phyloP scores from a whole-genome alignment of 257 asterid genomes.

The Craterostigma plantagineum region DNA sequence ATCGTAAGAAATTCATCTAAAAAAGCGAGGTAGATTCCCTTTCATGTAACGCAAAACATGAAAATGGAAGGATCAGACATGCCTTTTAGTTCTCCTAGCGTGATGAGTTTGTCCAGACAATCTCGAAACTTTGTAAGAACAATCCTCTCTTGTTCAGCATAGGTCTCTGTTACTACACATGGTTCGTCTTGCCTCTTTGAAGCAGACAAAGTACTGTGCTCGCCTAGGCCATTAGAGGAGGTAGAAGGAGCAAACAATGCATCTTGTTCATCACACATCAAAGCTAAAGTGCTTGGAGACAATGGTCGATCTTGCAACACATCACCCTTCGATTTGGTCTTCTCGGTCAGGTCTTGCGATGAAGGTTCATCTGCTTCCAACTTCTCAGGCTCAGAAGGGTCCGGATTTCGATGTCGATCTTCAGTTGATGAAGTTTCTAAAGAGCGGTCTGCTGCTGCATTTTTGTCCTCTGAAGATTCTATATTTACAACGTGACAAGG shows the following conservation, averaged over 20 bases:
- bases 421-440: conserved; percentile 27
- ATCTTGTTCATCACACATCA: conserved; percentile 90
- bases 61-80: conserved; percentile 13
- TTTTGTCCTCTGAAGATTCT: conserved; percentile 25
- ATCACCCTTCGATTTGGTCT: conserved; percentile 28
- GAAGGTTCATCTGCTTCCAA: conserved; percentile 19
- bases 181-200: conserved; percentile 29
- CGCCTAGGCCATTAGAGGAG: conserved; percentile 32
- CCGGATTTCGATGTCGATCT: conserved; percentile 23
- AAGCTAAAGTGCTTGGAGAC: conserved; percentile 94
- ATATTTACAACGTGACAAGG: conserved; percentile 2
- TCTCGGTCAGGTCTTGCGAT: conserved; percentile 28
- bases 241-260: conserved; percentile 36
- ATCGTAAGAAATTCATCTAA: no score
- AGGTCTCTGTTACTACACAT: conserved; percentile 38
- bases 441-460: conserved; percentile 27
- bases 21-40: no score
- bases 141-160: conserved; percentile 80
- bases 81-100: conserved; percentile 82
- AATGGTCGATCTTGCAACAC: conserved; percentile 52
- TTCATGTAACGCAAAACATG: no score
- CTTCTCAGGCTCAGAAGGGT: conserved; percentile 19
- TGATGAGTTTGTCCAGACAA: conserved; percentile 79
- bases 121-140: conserved; percentile 76
- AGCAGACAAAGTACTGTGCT: conserved; percentile 23